These are phyloP conservation scores for Musa acuminata DNA, from an alignment of 176 grass and related monocot species.

Conservation along the genomic window DNA sequence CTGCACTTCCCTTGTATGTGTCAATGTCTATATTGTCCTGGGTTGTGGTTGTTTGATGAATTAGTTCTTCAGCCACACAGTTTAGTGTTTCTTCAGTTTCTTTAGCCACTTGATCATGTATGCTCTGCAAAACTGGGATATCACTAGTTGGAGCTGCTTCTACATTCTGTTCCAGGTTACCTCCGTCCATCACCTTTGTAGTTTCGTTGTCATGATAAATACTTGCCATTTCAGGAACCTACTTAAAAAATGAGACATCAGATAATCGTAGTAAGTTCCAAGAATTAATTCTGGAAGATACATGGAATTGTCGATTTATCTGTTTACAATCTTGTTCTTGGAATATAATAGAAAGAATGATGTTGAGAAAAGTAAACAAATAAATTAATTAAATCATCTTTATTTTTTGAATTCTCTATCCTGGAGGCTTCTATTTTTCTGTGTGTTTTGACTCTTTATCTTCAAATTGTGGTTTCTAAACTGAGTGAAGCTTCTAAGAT, in stretches of 20 bases:
- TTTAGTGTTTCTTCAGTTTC: neutral
- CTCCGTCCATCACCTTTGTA: neutral
- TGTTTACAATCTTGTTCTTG: neutral
- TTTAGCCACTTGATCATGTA: too few relatives aligned
- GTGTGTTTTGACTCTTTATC: too few relatives aligned
- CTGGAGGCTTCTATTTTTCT: too few relatives aligned
- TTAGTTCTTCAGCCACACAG: neutral
- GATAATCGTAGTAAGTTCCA: neutral
- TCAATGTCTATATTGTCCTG: neutral
- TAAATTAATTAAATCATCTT: too few relatives aligned
- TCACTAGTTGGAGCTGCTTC: neutral
- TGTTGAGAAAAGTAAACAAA: too few relatives aligned
- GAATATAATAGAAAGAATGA: neutral
- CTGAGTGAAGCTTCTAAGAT: neutral
- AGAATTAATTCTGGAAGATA: neutral
- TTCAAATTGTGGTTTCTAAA: neutral
- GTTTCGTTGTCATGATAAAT: neutral
- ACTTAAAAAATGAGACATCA: neutral
- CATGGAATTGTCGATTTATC: neutral
- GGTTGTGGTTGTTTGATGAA: neutral
- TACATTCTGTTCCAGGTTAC: neutral
- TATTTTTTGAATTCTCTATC: too few relatives aligned
- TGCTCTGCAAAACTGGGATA: too few relatives aligned
- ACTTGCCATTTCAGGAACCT: neutral
- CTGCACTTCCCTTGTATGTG: neutral